Conservation (phyloP, 1,284 basidiomycete genomes). For the Earliella scabrosa region DNA sequence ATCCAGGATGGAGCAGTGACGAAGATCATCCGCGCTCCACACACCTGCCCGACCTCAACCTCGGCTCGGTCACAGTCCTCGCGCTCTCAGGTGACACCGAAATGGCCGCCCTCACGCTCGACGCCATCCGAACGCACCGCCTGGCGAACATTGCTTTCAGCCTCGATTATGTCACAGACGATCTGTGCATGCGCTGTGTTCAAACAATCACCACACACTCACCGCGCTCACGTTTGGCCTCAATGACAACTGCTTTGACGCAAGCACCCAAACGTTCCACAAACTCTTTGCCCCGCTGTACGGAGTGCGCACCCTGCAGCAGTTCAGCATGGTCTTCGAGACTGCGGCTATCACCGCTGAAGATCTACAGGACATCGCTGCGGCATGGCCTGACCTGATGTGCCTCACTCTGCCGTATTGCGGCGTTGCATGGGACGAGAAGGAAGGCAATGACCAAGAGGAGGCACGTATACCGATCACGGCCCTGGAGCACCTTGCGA, state of each 20-base stretch:
- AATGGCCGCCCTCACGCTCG: neutral
- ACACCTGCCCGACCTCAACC: neutral
- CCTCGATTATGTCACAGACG: neutral
- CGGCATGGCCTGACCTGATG: neutral
- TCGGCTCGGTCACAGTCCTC: neutral
- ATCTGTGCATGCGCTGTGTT: neutral
- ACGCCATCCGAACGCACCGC: neutral
- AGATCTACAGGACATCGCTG: neutral
- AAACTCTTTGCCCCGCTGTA: neutral
- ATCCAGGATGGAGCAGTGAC: no score
- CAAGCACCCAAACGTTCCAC: neutral
- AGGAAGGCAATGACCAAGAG: neutral
- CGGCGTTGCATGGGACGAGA: no score
- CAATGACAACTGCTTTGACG: neutral
- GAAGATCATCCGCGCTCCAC: no score
- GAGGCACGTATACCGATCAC: neutral
- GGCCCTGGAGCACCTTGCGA: neutral
- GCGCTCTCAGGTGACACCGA: neutral
- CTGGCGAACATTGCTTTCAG: neutral
- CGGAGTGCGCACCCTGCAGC: neutral
- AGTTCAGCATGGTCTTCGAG: neutral
- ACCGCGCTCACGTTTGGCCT: neutral
- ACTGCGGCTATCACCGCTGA: neutral
- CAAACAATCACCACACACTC: neutral
- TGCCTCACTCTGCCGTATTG: neutral